Percentiles rank a stretch among this genome's conserved stretches.
Evolutionary conservation across 2,329 filamentous ascomycete genomes (phyloP).

Genomic region (Alternaria dauci): DNA sequence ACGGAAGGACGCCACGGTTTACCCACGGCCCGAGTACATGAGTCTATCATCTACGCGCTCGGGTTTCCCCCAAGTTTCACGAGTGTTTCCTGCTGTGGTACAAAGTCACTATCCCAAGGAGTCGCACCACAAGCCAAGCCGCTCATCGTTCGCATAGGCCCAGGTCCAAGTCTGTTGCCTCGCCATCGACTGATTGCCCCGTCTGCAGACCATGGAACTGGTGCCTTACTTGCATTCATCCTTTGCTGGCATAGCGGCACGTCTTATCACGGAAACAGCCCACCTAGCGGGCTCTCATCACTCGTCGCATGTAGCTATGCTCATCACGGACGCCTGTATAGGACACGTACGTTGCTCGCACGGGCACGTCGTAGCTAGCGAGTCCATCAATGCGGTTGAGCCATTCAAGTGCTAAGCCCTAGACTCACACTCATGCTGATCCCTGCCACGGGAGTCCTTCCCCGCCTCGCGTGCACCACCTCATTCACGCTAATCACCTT

Average conservation of each 20-base stretch:
- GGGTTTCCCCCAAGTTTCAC: slow-evolving; percentile 11
- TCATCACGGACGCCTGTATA: slow-evolving; percentile 8
- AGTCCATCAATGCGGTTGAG: slow-evolving; percentile 20
- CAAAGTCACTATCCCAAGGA: slow-evolving; percentile 8
- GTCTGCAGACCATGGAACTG: background rate
- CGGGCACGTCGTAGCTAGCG: slow-evolving; percentile 14
- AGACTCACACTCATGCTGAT: slow-evolving; percentile 9
- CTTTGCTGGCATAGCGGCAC: slow-evolving; percentile 4
- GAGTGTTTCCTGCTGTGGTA: slow-evolving; percentile 15
- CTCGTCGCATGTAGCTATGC: slow-evolving; percentile 9
- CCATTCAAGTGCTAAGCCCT: slow-evolving; percentile 21
- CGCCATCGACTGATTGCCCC: slow-evolving; percentile 7
- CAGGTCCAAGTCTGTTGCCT: background rate
- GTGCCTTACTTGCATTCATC: slow-evolving; percentile 2
- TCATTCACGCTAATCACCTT: slow-evolving; percentile 20
- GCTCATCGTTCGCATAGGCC: background rate
- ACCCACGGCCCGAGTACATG: slow-evolving; percentile 9
- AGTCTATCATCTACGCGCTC: background rate
- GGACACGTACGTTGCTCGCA: slow-evolving; percentile 8
- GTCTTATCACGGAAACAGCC: slow-evolving; percentile 5
- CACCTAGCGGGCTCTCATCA: slow-evolving; percentile 5
- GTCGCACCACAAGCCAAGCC: slow-evolving; percentile 9
- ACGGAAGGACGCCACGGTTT: slow-evolving; percentile 1
- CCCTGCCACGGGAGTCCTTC: slow-evolving; percentile 25
- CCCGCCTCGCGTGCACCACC: slow-evolving; percentile 22